Percentiles rank a stretch among this genome's conserved stretches.
These are phyloP conservation scores for Psilocybe cubensis DNA, from an alignment of 768 basidiomycete genomes.

Conservation along the genomic window DNA sequence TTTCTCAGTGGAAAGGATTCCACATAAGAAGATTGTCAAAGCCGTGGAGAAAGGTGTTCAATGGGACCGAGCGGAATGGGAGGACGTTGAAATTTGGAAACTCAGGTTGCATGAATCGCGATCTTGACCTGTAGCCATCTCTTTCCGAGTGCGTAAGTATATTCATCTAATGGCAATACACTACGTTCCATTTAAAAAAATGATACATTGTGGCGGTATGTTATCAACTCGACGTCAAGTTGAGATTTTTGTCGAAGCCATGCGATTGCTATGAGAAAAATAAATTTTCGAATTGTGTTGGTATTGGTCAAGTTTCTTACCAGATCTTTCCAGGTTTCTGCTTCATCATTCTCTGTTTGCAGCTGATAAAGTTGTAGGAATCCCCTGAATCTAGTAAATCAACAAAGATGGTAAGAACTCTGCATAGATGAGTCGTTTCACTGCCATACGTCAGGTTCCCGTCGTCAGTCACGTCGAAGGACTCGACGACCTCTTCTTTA, in stretches of 20 bases:
- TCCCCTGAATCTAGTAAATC: constrained; percentile 64
- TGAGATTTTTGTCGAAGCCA: constrained; percentile 72
- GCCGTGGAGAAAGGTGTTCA: constrained; percentile 59
- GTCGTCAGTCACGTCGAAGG: constrained; percentile 74
- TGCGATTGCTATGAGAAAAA: constrained; percentile 57
- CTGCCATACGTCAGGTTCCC: constrained; percentile 71
- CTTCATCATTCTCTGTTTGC: constrained; percentile 85
- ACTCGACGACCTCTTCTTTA: constrained; percentile 77
- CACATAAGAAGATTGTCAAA: constrained; percentile 59
- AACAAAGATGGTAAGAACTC: constrained; percentile 35
- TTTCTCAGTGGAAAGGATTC: constrained; percentile 62
- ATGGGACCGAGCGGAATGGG: constrained; percentile 78
- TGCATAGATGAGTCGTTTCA: constrained; percentile 29
- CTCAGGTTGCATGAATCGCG: constrained; percentile 24
- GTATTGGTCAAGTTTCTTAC: constrained; percentile 39
- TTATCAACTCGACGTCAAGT: constrained; percentile 32
- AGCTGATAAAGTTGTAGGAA: constrained; percentile 84
- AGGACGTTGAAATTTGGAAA: constrained; percentile 83
- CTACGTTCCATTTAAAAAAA: not conserved
- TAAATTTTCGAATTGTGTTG: not conserved
- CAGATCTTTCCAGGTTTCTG: constrained; percentile 84
- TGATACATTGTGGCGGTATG: not conserved
- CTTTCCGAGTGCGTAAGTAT: not conserved
- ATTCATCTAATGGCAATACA: not conserved
- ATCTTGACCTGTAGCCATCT: not conserved